Evolutionary conservation across 2,329 filamentous ascomycete genomes (phyloP).

Genomic region (Ophiocordyceps camponoti-floridani): DNA sequence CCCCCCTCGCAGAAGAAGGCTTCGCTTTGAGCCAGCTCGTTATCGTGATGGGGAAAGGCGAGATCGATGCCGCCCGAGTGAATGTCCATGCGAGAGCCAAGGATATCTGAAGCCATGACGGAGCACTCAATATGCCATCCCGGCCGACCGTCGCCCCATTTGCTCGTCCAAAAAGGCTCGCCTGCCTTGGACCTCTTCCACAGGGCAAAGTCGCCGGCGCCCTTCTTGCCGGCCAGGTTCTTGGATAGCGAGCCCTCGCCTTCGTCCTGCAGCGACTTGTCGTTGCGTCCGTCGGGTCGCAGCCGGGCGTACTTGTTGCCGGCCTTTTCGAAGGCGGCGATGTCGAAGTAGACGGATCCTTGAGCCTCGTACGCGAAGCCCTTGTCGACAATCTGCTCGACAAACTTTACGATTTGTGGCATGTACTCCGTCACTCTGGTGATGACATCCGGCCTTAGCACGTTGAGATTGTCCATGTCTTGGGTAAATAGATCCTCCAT

Average conservation of each 20-base stretch:
- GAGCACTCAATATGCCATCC: constrained; percentile 98
- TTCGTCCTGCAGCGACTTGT: constrained; percentile 70
- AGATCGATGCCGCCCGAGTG: constrained; percentile 88
- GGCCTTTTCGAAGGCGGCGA: constrained; percentile 63
- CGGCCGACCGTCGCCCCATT: constrained; percentile 74
- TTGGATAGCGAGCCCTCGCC: constrained; percentile 70
- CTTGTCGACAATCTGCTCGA: constrained; percentile 67
- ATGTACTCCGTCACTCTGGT: constrained; percentile 90
- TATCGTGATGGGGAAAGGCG: constrained; percentile 83
- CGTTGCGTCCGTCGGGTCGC: constrained; percentile 68
- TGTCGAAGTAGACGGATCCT: constrained; percentile 91
- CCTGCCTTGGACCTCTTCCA: constrained; percentile 90
- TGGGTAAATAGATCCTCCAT: constrained; percentile 79
- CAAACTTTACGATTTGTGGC: constrained; percentile 69
- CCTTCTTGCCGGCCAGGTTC: constrained; percentile 47
- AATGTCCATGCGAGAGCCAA: constrained; percentile 75
- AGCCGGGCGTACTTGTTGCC: constrained; percentile 76
- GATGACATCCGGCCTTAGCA: constrained; percentile 61
- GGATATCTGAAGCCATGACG: constrained; percentile 81
- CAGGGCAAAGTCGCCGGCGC: constrained; percentile 70
- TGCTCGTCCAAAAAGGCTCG: constrained; percentile 77
- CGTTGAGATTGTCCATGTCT: constrained; percentile 77
- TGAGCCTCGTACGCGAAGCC: constrained; percentile 70
- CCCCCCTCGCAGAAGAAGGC: constrained; percentile 51
- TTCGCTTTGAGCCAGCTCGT: constrained; percentile 78